Conservation (phyloP, 2,329 filamentous ascomycete genomes). For the Cladophialophora chaetospira region DNA sequence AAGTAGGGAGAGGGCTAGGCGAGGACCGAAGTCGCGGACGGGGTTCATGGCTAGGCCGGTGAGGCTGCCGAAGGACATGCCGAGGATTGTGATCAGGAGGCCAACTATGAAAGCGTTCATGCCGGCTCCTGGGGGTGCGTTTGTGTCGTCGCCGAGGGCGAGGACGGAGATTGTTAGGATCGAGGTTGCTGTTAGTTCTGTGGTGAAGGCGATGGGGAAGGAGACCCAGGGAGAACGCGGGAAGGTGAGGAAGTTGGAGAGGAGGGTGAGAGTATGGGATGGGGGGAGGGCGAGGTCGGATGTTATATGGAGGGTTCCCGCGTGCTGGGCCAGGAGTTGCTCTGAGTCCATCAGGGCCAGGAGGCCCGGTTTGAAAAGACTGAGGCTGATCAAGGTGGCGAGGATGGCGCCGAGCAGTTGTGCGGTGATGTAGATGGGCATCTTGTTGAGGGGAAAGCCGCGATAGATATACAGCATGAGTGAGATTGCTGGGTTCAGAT, state of each 20-base stretch:
- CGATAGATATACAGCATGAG: slow-evolving; percentile 52
- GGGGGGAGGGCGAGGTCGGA: neutral
- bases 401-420: slow-evolving; percentile 57
- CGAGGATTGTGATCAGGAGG: slow-evolving; percentile 42
- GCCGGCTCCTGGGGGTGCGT: slow-evolving; percentile 52
- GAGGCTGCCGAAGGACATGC: slow-evolving; percentile 48
- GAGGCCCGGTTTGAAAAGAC: slow-evolving; percentile 42
- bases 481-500: slow-evolving; percentile 50
- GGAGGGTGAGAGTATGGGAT: neutral
- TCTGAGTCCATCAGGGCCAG: slow-evolving; percentile 23
- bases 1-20: slow-evolving; percentile 48
- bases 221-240: slow-evolving; percentile 45
- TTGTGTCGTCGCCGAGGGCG: slow-evolving; percentile 50
- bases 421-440: slow-evolving; percentile 53
- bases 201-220: slow-evolving; percentile 48
- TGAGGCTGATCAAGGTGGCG: slow-evolving; percentile 52
- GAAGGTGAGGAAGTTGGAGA: slow-evolving; percentile 48
- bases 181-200: slow-evolving; percentile 49
- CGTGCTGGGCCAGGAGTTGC: neutral
- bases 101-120: slow-evolving; percentile 56
- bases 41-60: slow-evolving; percentile 54
- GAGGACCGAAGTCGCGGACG: slow-evolving; percentile 53
- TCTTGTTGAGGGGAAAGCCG: slow-evolving; percentile 56
- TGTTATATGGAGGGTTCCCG: neutral
- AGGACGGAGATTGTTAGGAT: slow-evolving; percentile 48